These are phyloP conservation scores for Apium graveolens DNA, from an alignment of 129 eudicot genomes.

Conservation along the genomic window DNA sequence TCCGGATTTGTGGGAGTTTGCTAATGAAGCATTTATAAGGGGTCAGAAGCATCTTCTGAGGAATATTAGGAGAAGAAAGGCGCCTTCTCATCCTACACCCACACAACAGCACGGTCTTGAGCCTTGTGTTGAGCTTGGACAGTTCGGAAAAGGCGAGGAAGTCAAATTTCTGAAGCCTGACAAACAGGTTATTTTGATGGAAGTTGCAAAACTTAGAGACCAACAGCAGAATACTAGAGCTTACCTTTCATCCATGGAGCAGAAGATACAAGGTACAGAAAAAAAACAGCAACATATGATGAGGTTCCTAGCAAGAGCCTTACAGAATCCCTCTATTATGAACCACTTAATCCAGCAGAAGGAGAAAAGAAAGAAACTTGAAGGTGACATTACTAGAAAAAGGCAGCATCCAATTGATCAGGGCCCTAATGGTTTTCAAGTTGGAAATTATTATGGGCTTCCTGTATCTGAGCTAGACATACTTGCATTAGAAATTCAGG, in stretches of 20 bases:
- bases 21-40: conserved; percentile 62
- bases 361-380: conserved; percentile 52
- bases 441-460: conserved; percentile 13
- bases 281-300: conserved; percentile 86
- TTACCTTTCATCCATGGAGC: conserved; percentile 60
- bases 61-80: conserved; percentile 62
- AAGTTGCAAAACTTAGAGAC: conserved; percentile 67
- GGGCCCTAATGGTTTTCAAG: conserved; percentile 18
- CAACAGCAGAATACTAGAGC: conserved; percentile 63
- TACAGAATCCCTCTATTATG: conserved; percentile 70
- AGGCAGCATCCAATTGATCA: conserved; percentile 42
- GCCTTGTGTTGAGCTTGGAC: conserved; percentile 38
- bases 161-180: conserved; percentile 54
- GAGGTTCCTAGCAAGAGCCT: conserved; percentile 78
- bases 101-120: conserved; percentile 23
- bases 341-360: conserved; percentile 43
- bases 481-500: conserved; percentile 91
- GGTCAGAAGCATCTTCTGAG: conserved; percentile 64
- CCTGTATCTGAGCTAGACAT: conserved; percentile 73
- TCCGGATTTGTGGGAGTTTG: conserved; percentile 89
- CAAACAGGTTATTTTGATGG: conserved; percentile 51
- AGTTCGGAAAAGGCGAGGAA: conserved; percentile 42
- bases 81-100: conserved; percentile 27
- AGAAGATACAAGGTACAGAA: conserved; percentile 64
- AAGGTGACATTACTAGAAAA: conserved; percentile 45